Base-by-base conservation (phyloP, 495 filamentous ascomycete genomes). In the Clavariopsis aquatica region DNA sequence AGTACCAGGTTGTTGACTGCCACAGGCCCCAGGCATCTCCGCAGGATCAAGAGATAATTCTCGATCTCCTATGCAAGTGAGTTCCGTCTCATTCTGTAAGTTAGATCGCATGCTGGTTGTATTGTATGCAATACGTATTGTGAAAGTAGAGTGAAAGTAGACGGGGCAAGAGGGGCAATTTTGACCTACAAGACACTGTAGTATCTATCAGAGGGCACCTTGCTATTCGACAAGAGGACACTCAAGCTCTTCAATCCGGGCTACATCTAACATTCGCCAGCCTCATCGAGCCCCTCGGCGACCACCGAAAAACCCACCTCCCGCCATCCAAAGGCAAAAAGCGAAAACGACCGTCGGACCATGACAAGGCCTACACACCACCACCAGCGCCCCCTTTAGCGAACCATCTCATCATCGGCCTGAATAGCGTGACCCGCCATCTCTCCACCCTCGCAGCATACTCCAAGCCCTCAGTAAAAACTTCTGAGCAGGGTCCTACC, bases 381-480 rank as follows among this genome's bases (percentile, higher is more conserved):
- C n/a, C 64, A n/a, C 26, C 47, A 43, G 52, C 52, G 4, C 28
- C 57, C 57, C 79, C 38, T 76, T 20, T 87, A 10, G 67, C 74
- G n/a, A 66, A 74, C 9, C 77, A 81, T 65, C 57, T 89, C 41
- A 81, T 84, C 5, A 71, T 89, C 38, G 87, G 87, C 20, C 75
- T 89, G 51, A 79, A 84, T 60, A 74, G 72, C 52, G 80, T 87
- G 49, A 84, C 80, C 15, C 78, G 81, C n/a, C 75, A 72, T 57
- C 78, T 90, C 1, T 79, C 85, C 62, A 49, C 61, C 20, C 70
- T 77, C n/a, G 74, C 79, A 29, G 49, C 62, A 6, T n/a, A 59
- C 1, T n/a, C 52, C 12, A 46, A 22, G 23, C 57, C 57, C 2
- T 22, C 38, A 23, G 26, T 43, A 36, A 9, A 17, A 13, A n/a